Percentiles rank a stretch among this genome's conserved stretches.
Conservation (phyloP, 2,329 filamentous ascomycete genomes). For the Grosmannia huntii region DNA sequence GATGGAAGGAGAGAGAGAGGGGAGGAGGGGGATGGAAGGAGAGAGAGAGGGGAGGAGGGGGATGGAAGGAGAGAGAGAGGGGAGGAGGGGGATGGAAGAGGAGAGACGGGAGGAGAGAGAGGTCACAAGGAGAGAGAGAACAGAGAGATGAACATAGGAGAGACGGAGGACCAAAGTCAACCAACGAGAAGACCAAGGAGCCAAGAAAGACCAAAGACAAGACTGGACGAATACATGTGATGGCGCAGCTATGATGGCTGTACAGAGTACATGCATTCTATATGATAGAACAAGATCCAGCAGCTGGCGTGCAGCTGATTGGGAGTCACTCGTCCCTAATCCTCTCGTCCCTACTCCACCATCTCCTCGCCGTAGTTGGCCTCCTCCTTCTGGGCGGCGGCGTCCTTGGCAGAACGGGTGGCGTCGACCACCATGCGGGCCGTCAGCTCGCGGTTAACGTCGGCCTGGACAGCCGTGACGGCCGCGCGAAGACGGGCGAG, state of each 20-base stretch:
- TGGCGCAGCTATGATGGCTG: too few species aligned
- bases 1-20: not conserved
- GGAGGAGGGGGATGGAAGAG: not conserved
- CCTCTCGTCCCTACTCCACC: conserved; percentile 9
- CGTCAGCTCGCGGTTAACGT: conserved; percentile 60
- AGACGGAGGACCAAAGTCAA: too few species aligned
- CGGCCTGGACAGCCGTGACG: conserved; percentile 46
- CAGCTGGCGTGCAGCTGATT: not conserved
- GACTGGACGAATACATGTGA: too few species aligned
- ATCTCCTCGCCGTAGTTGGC: conserved; percentile 80
- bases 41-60: not conserved
- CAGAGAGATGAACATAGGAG: too few species aligned
- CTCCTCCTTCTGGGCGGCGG: conserved; percentile 50
- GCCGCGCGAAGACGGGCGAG: conserved; percentile 45
- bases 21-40: too few species aligned
- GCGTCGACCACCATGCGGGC: conserved; percentile 58
- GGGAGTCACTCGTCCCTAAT: not conserved
- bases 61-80: not conserved
- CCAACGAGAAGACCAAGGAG: too few species aligned
- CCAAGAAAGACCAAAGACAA: too few species aligned
- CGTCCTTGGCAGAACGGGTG: conserved; percentile 30
- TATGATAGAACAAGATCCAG: too few species aligned
- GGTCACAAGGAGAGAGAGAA: too few species aligned
- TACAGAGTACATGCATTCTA: too few species aligned
- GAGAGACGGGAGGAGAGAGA: too few species aligned